Evolutionary conservation across 1,284 basidiomycete species (phyloP), one percentile per base, ranked within the genome.

Genomic region (Ganoderma boninense): DNA sequence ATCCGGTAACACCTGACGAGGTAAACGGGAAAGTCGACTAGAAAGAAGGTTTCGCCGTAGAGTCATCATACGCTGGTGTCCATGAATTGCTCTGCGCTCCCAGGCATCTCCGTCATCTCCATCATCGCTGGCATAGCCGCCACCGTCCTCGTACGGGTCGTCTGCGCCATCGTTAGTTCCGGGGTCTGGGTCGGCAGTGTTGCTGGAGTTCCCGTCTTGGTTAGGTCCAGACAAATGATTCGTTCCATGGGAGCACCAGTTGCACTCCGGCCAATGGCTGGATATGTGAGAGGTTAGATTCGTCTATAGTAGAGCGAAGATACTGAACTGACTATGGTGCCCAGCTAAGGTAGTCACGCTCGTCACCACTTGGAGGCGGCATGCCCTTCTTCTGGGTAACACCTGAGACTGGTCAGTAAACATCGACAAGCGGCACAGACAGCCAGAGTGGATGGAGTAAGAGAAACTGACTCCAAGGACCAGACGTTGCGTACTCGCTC

Each of bases 221-320:
- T 74, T 72, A 14, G 78, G 78, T 20, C 74, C 74, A 3, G 72
- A 73, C 18, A 80, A 71, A 64, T 80, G 80, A 26, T 73, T 79
- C 4, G 77, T 74, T 23, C 79, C 78, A 46, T 75, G 77, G 10
- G 74, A 75, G 60, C 80, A 81, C 80, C 80, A 80, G 72, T 80
- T 85, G 74, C 90, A 91, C 70, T 90, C 80, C 5, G 90, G 89
- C 89, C 89, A 91, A 78, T 86, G 87, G 72, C 90, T 91, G 70
- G 0, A 46, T 26, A 57, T 10, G 2, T 11, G 35, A 42, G 42
- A 71, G 44, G 72, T 77, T 66, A 52, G 40, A 32, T 11, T 29
- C n/a, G 43, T 66, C 11, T 26, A 40, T 59, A 10, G 23, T 57
- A 52, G 44, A 44, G 0, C 26, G 7, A 16, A 11, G 29, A 26